phyloP scores from a whole-genome alignment of 768 basidiomycete species.

The Xanthoconium purpureum region DNA sequence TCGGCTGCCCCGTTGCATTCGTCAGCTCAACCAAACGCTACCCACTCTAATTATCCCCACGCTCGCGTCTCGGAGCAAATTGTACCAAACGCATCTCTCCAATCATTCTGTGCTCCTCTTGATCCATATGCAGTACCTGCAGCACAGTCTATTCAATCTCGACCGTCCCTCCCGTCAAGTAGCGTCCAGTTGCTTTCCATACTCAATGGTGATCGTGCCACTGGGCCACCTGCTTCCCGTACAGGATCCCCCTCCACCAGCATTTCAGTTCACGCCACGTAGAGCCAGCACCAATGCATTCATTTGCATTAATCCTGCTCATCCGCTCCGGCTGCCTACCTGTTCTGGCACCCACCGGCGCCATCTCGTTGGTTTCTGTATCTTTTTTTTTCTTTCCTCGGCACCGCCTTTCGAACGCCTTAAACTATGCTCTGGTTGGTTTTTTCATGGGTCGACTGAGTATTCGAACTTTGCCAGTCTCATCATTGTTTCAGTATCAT shows the following conservation, averaged over 20 bases:
- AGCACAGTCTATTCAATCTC: conserved; percentile 13
- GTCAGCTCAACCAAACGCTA: conserved; percentile 6
- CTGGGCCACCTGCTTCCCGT: conserved; percentile 6
- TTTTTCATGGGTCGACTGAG: conserved; percentile 20
- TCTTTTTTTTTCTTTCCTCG: conserved; percentile 10
- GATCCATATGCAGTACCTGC: conserved; percentile 13
- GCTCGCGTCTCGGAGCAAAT: conserved; percentile 7
- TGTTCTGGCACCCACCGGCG: not conserved
- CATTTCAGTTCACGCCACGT: conserved; percentile 23
- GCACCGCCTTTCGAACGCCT: conserved; percentile 15
- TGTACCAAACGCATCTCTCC: conserved; percentile 4
- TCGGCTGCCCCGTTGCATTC: conserved; percentile 18
- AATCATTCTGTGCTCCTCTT: conserved; percentile 9
- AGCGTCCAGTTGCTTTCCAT: conserved; percentile 35
- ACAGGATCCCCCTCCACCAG: conserved; percentile 6
- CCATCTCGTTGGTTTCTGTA: conserved; percentile 15
- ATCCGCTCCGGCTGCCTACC: not conserved
- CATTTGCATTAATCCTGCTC: conserved; percentile 18
- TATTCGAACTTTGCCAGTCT: conserved; percentile 26
- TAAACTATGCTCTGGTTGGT: conserved; percentile 21
- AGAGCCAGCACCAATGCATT: conserved; percentile 19
- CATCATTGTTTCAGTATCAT: conserved; percentile 28
- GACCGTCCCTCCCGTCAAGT: conserved; percentile 20
- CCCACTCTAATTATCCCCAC: conserved; percentile 16
- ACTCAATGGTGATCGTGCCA: conserved; percentile 29